Evolutionary conservation across 139 green algal species (phyloP), one percentile per base, ranked within the genome.

Genomic region (Bryopsis sp.): DNA sequence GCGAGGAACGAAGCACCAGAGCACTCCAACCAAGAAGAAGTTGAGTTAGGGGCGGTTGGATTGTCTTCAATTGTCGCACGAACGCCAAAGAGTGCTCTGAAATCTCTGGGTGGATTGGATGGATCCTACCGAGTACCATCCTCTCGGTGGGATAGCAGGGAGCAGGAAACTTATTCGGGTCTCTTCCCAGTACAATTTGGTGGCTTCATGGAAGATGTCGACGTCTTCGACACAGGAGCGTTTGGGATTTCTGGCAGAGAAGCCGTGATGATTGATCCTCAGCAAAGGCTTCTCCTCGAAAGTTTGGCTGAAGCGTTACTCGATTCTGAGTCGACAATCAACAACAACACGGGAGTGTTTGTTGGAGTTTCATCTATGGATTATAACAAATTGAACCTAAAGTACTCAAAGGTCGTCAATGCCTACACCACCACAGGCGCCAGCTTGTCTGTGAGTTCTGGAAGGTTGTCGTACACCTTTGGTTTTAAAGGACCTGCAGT

Each of bases 391-490:
- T 39, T 85, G 3, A 28, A 59, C 0, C 37, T 82, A 32, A 43
- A 50, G 37, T 69, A 81, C 58, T 2, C 26, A 2, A 4, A 29
- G 34, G 37, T n/a, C n/a, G 36, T 47, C 29, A 48, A 38, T 39
- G 28, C 71, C 36, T 35, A 68, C 7, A 60, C 11, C 28, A 38
- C 47, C 7, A 73, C 43, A 24, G 50, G 43, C 8, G 32, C 46
- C n/a, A 72, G 37, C 11, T 29, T 66, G 3, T 78, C 63, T 37
- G 87, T 91, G 4, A 69, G 80, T 2, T 79, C 79, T 46, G 88
- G 88, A 22, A 79, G 88, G 1, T 33, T 94, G 63, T 81, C 75
- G 1, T 95, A 87, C 76, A 82, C 71, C 35, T 89, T 94, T 48
- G 78, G 75, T 33, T 67, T 92, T n/a, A 70, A 65, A 5, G 89